Conservation (phyloP, 257 asterid species). For the Datura wrightii region DNA sequence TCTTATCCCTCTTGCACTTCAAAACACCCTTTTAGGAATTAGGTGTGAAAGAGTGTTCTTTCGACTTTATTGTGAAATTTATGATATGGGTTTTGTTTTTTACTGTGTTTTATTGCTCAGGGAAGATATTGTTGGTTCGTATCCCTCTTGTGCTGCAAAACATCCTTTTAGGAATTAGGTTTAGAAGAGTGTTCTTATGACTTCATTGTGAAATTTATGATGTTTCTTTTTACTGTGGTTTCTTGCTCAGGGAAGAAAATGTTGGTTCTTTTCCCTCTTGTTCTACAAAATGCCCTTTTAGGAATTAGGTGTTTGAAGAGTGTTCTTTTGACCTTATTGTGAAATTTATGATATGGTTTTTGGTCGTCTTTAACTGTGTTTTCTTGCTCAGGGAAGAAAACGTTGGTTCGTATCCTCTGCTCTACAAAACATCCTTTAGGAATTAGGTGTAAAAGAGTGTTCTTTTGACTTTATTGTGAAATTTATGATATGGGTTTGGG, state of each 20-base stretch:
- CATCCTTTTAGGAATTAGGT: background rate
- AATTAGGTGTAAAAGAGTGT: background rate
- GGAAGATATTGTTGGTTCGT: background rate
- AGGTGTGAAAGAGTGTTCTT: too few relatives aligned
- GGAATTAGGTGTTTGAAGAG: background rate
- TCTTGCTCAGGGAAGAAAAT: background rate
- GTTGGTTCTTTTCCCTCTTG: background rate
- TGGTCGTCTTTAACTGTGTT: too few relatives aligned
- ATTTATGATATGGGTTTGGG: background rate
- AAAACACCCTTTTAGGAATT: background rate
- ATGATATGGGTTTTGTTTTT: background rate
- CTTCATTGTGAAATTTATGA: background rate
- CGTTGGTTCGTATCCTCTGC: constrained; percentile 51
- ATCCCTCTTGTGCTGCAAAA: background rate
- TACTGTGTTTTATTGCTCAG: background rate
- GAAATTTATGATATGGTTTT: background rate
- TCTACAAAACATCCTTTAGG: background rate
- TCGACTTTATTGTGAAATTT: background rate
- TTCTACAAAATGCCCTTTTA: background rate
- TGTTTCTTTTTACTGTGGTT: background rate
- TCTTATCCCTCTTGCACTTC: background rate
- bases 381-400: constrained; percentile 44
- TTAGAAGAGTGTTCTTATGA: background rate
- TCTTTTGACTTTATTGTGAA: background rate
- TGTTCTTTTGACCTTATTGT: background rate